Base-by-base conservation (phyloP, 2,329 filamentous ascomycete genomes). In the Leptodontidium sp. region DNA sequence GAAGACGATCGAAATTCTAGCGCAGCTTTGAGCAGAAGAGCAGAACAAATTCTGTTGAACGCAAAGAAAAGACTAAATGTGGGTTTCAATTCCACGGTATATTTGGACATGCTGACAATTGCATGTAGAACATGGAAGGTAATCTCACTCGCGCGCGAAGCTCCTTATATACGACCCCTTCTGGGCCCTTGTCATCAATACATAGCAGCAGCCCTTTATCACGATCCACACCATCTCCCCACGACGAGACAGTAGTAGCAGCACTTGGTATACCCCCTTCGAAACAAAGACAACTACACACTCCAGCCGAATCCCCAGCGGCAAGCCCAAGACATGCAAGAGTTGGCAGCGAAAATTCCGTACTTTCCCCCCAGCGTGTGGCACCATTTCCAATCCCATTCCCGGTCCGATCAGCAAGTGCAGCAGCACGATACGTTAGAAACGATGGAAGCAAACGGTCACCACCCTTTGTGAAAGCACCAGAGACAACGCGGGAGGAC, bases 1-100 rank as follows among this genome's bases (percentile, higher is more conserved):
- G 82, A 86, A 3, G 87, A 89, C 67, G 87, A 91, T 66, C 84
- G 86, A 55, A 88, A 91, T 75, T 93, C 93, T 3, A 93, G 92
- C 61, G 89, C 87, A 17, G 89, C 92, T 29, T 82, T 97, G 71
- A 95, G 93, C 79, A 90, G 91, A 73, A 88, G 93, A 75, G 94
- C 94, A 1, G 94, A 98, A 78, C 86, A 94, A 77, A 98, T 98
- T 77, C 85, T 98, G 66, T 93, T 94, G 66, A 97, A 97, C 80
- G 95, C 95, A 40, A 98, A 98, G 82, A 91, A 90, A 79, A 87
- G 94, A 74, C 84, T 98, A 70, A 96, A 93, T 77, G 93, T 97
- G 85, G 79, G 92, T 81, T 61, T 40, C 26, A 17, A 63, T 43
- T 43, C 63, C 12, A 50, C 32, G 40, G 35, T 35, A 43, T 26